phyloP scores from a whole-genome alignment of 148 eudicot species.

The Euryodendron excelsum region DNA sequence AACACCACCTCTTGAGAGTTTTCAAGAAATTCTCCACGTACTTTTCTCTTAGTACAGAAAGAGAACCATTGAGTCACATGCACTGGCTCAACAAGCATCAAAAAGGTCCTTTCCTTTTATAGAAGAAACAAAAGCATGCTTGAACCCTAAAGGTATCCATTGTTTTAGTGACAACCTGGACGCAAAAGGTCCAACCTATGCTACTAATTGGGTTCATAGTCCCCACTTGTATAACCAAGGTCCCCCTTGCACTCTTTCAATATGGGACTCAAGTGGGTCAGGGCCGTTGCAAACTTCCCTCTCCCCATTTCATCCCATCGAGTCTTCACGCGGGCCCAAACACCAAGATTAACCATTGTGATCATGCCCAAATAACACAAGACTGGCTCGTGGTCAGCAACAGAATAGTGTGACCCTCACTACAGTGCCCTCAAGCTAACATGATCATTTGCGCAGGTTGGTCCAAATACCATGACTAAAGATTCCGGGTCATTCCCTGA shows the following conservation, averaged over 20 bases:
- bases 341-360: too few species aligned
- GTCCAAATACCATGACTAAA: too few species aligned
- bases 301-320: too few species aligned
- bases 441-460: too few species aligned
- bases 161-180: background rate
- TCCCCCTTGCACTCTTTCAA: background rate
- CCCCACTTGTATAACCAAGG: background rate
- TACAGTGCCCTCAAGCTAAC: too few species aligned
- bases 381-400: too few species aligned
- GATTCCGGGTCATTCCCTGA: too few species aligned
- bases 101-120: background rate
- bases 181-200: background rate
- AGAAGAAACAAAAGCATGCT: background rate
- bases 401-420: too few species aligned
- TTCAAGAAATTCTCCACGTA: background rate
- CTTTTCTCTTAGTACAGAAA: too few species aligned
- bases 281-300: too few species aligned
- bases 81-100: background rate
- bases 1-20: background rate
- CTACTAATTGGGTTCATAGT: background rate
- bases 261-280: background rate
- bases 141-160: background rate
- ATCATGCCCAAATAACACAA: too few species aligned
- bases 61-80: background rate
- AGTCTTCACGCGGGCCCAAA: too few species aligned